phyloP scores from a whole-genome alignment of 2,329 filamentous ascomycete genomes.

The Hansfordia pulvinata region DNA sequence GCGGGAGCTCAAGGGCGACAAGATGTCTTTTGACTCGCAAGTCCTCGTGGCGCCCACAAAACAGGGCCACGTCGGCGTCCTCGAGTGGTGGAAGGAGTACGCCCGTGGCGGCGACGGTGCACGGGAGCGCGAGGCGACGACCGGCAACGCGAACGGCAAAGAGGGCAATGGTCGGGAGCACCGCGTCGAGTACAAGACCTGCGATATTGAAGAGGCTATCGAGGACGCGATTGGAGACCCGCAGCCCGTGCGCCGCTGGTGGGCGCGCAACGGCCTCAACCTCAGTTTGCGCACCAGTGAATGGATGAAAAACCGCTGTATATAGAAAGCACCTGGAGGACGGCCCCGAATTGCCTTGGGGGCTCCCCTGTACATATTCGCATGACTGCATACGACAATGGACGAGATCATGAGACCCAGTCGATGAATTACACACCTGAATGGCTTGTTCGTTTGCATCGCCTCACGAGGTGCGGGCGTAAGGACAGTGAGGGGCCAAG shows the following conservation, averaged over 20 bases:
- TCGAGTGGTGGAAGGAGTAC: conserved; percentile 85
- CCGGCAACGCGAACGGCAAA: too few species aligned
- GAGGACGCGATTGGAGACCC: conserved; percentile 74
- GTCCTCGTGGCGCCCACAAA: conserved; percentile 79
- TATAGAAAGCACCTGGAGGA: conserved; percentile 31
- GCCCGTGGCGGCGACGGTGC: too few species aligned
- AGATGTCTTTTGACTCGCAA: conserved; percentile 66
- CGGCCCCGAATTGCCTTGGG: too few species aligned
- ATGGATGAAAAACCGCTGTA: conserved; percentile 72
- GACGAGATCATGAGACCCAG: too few species aligned
- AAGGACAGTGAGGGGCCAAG: too few species aligned
- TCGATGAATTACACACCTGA: too few species aligned
- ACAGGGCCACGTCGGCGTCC: conserved; percentile 67
- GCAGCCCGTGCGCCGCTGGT: conserved; percentile 68
- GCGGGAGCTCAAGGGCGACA: conserved; percentile 58
- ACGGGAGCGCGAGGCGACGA: too few species aligned
- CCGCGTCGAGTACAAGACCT: conserved; percentile 83
- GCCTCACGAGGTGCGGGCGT: too few species aligned
- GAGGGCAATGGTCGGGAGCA: conserved; percentile 42
- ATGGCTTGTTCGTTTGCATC: too few species aligned
- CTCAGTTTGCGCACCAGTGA: conserved; percentile 71
- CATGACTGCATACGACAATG: too few species aligned
- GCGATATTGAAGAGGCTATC: conserved; percentile 87
- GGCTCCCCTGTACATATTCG: too few species aligned
- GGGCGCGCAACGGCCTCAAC: conserved; percentile 73